Evolutionary conservation across 2,329 filamentous ascomycete species (phyloP).

Genomic region (Rhynchosporium agropyri): DNA sequence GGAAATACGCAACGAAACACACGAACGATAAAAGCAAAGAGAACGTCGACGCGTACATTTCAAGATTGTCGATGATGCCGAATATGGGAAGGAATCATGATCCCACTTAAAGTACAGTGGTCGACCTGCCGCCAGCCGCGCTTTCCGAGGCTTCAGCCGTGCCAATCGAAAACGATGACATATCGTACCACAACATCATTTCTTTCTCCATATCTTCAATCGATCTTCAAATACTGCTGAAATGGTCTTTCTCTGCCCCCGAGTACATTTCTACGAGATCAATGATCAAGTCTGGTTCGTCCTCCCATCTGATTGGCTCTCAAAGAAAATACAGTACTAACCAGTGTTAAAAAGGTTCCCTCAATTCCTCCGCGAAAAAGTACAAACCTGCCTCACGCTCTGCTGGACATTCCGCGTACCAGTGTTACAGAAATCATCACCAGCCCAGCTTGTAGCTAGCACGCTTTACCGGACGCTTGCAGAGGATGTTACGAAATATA

Average conservation of each 20-base stretch:
- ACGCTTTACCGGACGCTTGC: conserved; percentile 57
- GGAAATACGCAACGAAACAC: conserved; percentile 22
- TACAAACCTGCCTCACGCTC: conserved; percentile 66
- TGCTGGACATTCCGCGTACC: conserved; percentile 65
- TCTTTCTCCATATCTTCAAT: conserved; percentile 13
- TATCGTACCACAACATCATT: conserved; percentile 4
- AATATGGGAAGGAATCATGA: not conserved
- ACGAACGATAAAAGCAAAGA: conserved; percentile 24
- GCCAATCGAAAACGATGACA: not conserved
- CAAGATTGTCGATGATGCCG: not conserved
- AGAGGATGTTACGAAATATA: conserved; percentile 53
- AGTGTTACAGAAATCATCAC: conserved; percentile 57
- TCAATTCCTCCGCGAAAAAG: conserved; percentile 61
- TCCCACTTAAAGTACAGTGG: not conserved
- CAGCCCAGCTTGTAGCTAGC: conserved; percentile 62
- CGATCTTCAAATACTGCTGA: not conserved
- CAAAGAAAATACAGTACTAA: conserved; percentile 15
- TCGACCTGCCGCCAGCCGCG: conserved; percentile 28
- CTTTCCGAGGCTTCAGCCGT: conserved; percentile 28
- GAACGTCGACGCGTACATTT: conserved; percentile 34
- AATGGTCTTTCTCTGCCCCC: conserved; percentile 56
- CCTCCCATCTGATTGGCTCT: conserved; percentile 12
- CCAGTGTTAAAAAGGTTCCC: conserved; percentile 58
- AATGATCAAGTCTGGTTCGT: conserved; percentile 66
- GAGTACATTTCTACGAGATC: conserved; percentile 68